Base-by-base conservation (phyloP, 768 basidiomycete species). In the Lentinula sp. region DNA sequence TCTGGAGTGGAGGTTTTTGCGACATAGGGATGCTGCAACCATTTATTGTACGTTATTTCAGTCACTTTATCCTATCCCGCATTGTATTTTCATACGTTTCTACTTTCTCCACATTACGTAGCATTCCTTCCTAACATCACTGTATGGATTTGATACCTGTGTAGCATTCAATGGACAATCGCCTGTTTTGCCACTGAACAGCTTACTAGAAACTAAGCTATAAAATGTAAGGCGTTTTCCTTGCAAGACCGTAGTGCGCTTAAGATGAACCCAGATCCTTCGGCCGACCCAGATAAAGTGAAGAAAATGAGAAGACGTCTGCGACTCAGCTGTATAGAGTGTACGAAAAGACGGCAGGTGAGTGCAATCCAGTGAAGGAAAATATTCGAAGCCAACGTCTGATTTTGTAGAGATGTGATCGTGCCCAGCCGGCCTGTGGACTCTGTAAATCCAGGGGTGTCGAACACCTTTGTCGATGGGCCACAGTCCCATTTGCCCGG, bases 271-370 rank as follows among this genome's bases (percentile, higher is more conserved):
- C 21, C 31, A 15, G 48, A 39, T 28, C 11, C 35, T 8, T 42
- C 59, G 21, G 18, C 45, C 32, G 15, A 15, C 16, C 21, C 42
- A 10, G 57, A 13, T 21, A 80, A 76, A 63, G 77, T 75, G 63
- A 84, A 83, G 71, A 81, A 79, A 68, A 80, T 80, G 18, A 74
- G 81, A 8, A 69, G 78, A 62, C 72, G 82, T 16, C 74, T 81
- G 60, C 76, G 81, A 48, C 70, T 82, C 37, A 81, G 80, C 65
- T 84, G 83, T 64, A 78, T 83, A 6, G 82, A 83, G 65, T 84
- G 82, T 64, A 80, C 83, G 1, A 82, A 81, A 66, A 75, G 82
- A 53, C 74, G 82, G 60, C 82, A 83, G 74, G 81, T 80, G 64
- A 10, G 53, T 49, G 7, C 21, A 63, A 76, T 68, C 42, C 32